Conservation (phyloP, 768 basidiomycete genomes). For the Scleroderma citrinum region DNA sequence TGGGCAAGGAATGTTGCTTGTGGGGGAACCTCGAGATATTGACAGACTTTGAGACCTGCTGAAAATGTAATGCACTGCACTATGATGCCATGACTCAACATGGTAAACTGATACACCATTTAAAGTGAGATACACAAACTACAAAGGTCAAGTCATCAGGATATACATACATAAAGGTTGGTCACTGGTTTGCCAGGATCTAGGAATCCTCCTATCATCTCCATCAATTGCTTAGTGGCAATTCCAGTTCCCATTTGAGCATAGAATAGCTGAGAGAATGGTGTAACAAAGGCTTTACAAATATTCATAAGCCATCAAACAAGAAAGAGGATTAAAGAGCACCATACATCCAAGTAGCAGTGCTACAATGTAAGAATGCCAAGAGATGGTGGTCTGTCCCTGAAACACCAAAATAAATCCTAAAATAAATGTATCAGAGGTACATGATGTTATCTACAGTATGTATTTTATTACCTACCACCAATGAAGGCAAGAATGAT, state of each 20-base stretch:
- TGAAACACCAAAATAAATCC: slow-evolving; percentile 52
- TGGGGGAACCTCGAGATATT: slow-evolving; percentile 21
- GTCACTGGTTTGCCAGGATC: slow-evolving; percentile 62
- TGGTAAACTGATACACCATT: slow-evolving; percentile 53
- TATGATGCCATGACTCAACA: slow-evolving; percentile 63
- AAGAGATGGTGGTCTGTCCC: slow-evolving; percentile 55
- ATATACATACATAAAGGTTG: slow-evolving; percentile 52
- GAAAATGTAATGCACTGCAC: slow-evolving; percentile 46
- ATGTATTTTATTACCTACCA: slow-evolving; percentile 39
- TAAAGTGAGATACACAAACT: no score
- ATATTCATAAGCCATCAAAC: not conserved
- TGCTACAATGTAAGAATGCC: slow-evolving; percentile 58
- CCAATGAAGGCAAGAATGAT: slow-evolving; percentile 48
- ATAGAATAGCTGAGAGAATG: slow-evolving; percentile 50
- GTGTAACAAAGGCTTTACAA: slow-evolving; percentile 13
- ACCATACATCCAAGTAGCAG: slow-evolving; percentile 45
- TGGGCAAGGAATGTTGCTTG: no score
- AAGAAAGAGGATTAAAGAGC: slow-evolving; percentile 20
- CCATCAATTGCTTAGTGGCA: slow-evolving; percentile 55
- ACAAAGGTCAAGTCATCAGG: no score
- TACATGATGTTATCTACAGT: no score
- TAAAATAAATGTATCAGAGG: no score
- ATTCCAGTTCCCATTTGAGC: slow-evolving; percentile 57
- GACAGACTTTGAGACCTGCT: slow-evolving; percentile 44
- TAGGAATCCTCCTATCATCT: slow-evolving; percentile 56